Evolutionary conservation across 2,329 filamentous ascomycete species (phyloP).

Genomic region (Pseudogymnoascus sp.): DNA sequence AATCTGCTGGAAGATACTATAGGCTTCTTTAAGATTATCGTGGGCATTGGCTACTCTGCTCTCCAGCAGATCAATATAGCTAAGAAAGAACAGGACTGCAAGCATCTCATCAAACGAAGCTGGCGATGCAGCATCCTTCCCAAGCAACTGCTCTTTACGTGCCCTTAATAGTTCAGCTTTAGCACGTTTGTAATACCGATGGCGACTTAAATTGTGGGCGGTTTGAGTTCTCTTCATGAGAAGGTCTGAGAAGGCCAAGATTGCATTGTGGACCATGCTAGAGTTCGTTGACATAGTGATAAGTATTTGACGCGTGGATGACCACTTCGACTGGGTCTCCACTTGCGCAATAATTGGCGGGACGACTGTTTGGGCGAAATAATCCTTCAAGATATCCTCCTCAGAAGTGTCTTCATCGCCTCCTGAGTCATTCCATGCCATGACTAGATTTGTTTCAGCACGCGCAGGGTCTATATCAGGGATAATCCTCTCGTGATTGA

Average conservation of each 20-base stretch:
- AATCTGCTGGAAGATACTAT: constrained; percentile 39
- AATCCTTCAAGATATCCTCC: constrained; percentile 38
- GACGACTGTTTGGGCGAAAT: constrained; percentile 43
- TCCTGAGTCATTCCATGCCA: constrained; percentile 14
- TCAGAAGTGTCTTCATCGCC: constrained; percentile 26
- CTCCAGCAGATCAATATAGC: constrained; percentile 46
- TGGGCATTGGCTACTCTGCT: constrained; percentile 41
- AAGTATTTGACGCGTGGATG: constrained; percentile 42
- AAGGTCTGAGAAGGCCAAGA: constrained; percentile 46
- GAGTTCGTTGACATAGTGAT: constrained; percentile 42
- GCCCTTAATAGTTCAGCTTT: constrained; percentile 9
- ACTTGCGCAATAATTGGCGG: constrained; percentile 48
- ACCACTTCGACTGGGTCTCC: constrained; percentile 47
- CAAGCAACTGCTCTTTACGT: not conserved
- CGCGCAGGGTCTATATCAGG: not conserved
- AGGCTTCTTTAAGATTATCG: constrained; percentile 43
- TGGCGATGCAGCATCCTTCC: constrained; percentile 1
- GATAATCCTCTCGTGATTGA: not conserved
- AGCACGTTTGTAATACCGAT: constrained; percentile 15
- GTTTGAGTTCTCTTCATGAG: constrained; percentile 18
- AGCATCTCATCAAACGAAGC: constrained; percentile 36
- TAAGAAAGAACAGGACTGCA: constrained; percentile 47
- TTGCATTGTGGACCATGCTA: constrained; percentile 40
- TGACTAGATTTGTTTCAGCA: not conserved
- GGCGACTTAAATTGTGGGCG: constrained; percentile 11